Evolutionary conservation across 306 rosid genomes (phyloP).

Genomic region (Heteromeles arbutifolia): DNA sequence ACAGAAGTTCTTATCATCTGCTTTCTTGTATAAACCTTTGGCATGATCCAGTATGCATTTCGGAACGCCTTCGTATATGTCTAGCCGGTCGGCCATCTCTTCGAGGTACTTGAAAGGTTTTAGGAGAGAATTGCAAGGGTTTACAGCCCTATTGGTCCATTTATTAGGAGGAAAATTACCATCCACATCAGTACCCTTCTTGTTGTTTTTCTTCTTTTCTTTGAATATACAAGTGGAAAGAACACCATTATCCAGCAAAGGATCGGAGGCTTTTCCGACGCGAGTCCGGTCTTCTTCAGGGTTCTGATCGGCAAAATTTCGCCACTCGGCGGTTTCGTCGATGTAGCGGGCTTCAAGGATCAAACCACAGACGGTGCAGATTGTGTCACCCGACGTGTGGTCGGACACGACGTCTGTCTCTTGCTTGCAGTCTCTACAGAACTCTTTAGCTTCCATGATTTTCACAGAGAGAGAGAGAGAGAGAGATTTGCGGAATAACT

Average conservation of each 20-base stretch:
- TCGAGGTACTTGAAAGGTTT: not conserved
- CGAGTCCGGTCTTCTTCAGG: not conserved
- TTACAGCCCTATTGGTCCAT: not conserved
- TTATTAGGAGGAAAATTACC: not conserved
- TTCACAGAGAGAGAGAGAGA: not conserved
- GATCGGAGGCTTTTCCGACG: not conserved
- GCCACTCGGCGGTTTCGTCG: slow-evolving; percentile 11
- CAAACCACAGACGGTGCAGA: slow-evolving; percentile 19
- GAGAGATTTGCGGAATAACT: too few species aligned
- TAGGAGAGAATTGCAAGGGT: not conserved
- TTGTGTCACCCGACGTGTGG: not conserved
- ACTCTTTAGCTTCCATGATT: not conserved
- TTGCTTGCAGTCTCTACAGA: slow-evolving; percentile 2
- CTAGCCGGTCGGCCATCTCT: not conserved
- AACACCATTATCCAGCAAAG: not conserved
- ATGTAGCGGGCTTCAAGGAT: not conserved
- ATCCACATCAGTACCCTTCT: not conserved
- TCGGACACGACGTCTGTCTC: not conserved
- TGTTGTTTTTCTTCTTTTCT: not conserved
- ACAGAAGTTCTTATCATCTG: not conserved
- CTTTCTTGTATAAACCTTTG: not conserved
- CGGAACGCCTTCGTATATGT: not conserved
- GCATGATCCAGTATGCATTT: not conserved
- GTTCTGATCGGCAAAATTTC: not conserved
- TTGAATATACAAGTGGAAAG: not conserved